phyloP scores from a whole-genome alignment of 2,329 filamentous ascomycete species.

The Periconia sp. region DNA sequence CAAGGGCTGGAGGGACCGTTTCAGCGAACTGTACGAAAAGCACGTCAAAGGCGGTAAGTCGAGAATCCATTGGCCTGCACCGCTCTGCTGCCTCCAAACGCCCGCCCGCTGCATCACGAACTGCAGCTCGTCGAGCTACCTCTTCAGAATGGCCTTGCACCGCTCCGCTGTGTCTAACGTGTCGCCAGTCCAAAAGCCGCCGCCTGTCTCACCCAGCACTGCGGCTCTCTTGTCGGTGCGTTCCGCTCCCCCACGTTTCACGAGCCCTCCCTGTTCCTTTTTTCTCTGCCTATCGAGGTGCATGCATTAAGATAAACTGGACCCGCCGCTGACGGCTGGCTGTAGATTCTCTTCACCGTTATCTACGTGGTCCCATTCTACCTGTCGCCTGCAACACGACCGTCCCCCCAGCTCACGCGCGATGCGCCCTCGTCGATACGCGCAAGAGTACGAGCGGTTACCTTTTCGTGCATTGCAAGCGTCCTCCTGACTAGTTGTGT shows the following conservation, averaged over 20 bases:
- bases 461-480: constrained; percentile 73
- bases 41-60: constrained; percentile 47
- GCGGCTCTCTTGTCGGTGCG: constrained; percentile 48
- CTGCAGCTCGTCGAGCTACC: constrained; percentile 22
- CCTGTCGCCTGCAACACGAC: constrained; percentile 77
- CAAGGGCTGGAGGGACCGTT: constrained; percentile 37
- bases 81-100: constrained; percentile 25
- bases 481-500: constrained; percentile 71
- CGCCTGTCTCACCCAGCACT: constrained; percentile 40
- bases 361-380: constrained; percentile 93
- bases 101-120: constrained; percentile 29
- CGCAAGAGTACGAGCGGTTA: constrained; percentile 81
- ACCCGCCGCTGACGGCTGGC: constrained; percentile 26
- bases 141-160: constrained; percentile 14
- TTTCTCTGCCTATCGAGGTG: constrained; percentile 30
- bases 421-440: constrained; percentile 91
- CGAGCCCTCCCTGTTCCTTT: constrained; percentile 26
- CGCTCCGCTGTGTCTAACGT: constrained; percentile 36
- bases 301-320: constrained; percentile 15
- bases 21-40: constrained; percentile 40
- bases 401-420: constrained; percentile 77
- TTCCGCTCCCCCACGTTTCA: constrained; percentile 30
- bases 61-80: constrained; percentile 38
- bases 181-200: constrained; percentile 43
- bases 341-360: constrained; percentile 78